Evolutionary conservation across 345 rosid species (phyloP), one percentile per base, ranked within the genome.

Genomic region (Gossypium ekmanianum): DNA sequence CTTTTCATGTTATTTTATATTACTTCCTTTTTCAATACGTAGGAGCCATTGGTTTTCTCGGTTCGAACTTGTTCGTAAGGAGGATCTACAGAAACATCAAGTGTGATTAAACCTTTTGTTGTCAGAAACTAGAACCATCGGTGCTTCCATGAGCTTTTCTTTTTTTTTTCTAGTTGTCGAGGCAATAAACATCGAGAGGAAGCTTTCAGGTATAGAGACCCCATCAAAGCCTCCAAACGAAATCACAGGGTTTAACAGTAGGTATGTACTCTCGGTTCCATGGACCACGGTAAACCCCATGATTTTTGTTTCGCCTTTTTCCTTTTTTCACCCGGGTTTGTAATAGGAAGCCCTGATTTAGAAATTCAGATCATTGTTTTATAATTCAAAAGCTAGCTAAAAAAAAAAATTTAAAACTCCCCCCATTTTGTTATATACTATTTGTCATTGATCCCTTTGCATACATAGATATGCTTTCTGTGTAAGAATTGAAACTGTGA

Each of bases 81-180:
- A 89, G 98, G 87, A 94, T 94, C 86, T 94, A 92, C 87, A 94
- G 93, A 81, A 92, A 92, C 90, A 94, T 94, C 85, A 92, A 94
- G 82, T 94, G 97, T 77, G 98, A 94, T 81, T 94, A 88, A 84
- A 78, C 48, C 47, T 4, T 57, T 41, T 13, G 24, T 12, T 10
- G 17, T 16, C n/a, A 66, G 44, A 47, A 80, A 50, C 17, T 20
- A 13, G 76, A 72, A 80, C 74, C 43, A 17, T 52, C 39, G 55
- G 69, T 68, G 81, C 85, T 83, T 84, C 81, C 79, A 41, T 0
- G 73, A 64, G 80, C 77, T 50, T 58, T 73, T 34, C 39, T 34
- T 29, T 56, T 58, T 71, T 34, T 34, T 34, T 68, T 73, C 66
- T 20, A 74, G 75, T 71, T 77, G 54, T 76, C 34, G 80, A 76